Evolutionary conservation across 164 flowering plant species (phyloP).

Genomic region (Aristolochia contorta): DNA sequence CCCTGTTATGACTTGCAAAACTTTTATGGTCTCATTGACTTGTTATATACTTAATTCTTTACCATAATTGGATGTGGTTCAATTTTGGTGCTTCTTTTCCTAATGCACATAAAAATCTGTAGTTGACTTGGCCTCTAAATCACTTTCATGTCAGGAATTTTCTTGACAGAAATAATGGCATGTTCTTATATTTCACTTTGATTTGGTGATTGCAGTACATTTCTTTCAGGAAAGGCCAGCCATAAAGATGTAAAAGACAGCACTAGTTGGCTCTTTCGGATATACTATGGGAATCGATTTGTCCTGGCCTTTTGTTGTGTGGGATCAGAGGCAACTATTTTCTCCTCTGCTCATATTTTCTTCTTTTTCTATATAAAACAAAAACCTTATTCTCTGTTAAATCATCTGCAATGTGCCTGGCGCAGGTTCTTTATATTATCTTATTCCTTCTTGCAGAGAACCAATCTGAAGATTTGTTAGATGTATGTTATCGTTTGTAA

Average conservation of each 20-base stretch:
- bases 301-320: conserved; percentile 92
- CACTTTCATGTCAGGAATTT: no score
- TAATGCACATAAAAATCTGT: no score
- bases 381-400: no score
- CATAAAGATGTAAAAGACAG: conserved; percentile 98
- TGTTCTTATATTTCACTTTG: background rate
- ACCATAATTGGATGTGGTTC: no score
- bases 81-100: no score
- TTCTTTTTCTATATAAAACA: background rate
- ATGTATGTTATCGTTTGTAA: conserved; percentile 22
- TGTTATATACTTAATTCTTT: no score
- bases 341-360: background rate
- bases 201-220: conserved; percentile 46
- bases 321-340: conserved; percentile 66
- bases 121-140: no score
- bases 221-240: conserved; percentile 75
- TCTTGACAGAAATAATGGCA: no score
- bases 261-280: conserved; percentile 75
- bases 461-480: conserved; percentile 36
- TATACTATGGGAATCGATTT: conserved; percentile 73
- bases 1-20: no score
- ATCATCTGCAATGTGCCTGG: background rate
- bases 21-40: no score
- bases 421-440: conserved; percentile 79
- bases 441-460: conserved; percentile 57